These are phyloP conservation scores for Wickerhamiella azyma DNA, from an alignment of 805 yeast species.

Conservation along the genomic window DNA sequence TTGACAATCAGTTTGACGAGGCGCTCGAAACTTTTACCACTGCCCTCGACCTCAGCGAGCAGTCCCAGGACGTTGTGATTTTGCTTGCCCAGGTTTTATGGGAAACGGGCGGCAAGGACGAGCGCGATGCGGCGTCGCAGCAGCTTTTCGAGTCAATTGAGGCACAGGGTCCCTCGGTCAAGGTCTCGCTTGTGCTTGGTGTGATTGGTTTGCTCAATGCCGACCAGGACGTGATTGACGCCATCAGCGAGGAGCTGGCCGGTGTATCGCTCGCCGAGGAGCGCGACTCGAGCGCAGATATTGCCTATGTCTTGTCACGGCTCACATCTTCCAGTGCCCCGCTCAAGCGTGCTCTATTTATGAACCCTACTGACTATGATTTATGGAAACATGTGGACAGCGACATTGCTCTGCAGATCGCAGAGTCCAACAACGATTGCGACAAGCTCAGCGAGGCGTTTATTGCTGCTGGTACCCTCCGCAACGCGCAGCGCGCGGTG, in stretches of 20 bases:
- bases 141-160: slow-evolving; percentile 59
- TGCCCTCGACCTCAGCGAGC: slow-evolving; percentile 44
- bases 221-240: slow-evolving; percentile 42
- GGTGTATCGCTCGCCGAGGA: slow-evolving; percentile 41
- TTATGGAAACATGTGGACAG: slow-evolving; percentile 58
- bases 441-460: slow-evolving; percentile 40
- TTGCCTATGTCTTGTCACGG: slow-evolving; percentile 28
- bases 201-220: slow-evolving; percentile 57
- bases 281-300: slow-evolving; percentile 35
- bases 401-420: slow-evolving; percentile 44
- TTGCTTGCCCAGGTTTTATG: slow-evolving; percentile 68
- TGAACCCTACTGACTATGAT: slow-evolving; percentile 56
- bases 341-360: slow-evolving; percentile 60
- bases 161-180: slow-evolving; percentile 48
- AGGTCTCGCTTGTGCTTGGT: slow-evolving; percentile 62
- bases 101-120: slow-evolving; percentile 60
- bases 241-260: slow-evolving; percentile 53
- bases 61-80: slow-evolving; percentile 53
- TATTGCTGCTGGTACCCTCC: slow-evolving; percentile 32
- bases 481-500: slow-evolving; percentile 54
- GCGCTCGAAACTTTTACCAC: slow-evolving; percentile 55
- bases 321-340: slow-evolving; percentile 21
- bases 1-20: slow-evolving; percentile 44
- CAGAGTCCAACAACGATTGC: slow-evolving; percentile 36
- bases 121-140: slow-evolving; percentile 71